These are phyloP conservation scores for Cubamyces lactineus DNA, from an alignment of 768 basidiomycete species.

Conservation along the genomic window DNA sequence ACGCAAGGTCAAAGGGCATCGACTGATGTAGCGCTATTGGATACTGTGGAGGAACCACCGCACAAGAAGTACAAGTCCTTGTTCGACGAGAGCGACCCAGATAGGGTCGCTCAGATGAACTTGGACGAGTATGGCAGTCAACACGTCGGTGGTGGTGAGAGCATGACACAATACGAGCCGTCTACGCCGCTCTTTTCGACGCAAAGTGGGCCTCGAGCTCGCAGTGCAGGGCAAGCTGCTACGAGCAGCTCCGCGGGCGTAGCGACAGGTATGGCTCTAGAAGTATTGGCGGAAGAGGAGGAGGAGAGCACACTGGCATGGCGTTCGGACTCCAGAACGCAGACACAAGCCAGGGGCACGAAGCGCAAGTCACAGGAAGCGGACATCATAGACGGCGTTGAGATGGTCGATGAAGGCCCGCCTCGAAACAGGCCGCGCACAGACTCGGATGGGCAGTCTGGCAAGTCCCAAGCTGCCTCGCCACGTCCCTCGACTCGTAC, in stretches of 20 bases:
- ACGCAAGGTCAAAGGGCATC: conserved; percentile 36
- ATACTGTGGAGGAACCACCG: conserved; percentile 51
- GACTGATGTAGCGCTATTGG: conserved; percentile 30
- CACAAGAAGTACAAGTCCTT: conserved; percentile 72
- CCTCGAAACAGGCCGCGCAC: conserved; percentile 47
- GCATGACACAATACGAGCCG: conserved; percentile 35
- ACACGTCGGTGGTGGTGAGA: conserved; percentile 18
- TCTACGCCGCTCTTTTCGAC: conserved; percentile 5
- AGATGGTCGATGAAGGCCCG: conserved; percentile 38
- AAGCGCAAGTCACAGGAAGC: conserved; percentile 45
- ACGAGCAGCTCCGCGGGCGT: conserved; percentile 1
- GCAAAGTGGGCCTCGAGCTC: conserved; percentile 18
- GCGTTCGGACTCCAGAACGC: conserved; percentile 18
- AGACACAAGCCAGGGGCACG: conserved; percentile 30
- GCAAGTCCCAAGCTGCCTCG: too few relatives aligned
- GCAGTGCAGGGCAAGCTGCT: neutral
- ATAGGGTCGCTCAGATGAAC: conserved; percentile 36
- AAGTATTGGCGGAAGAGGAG: conserved; percentile 58
- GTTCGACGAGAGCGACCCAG: conserved; percentile 67
- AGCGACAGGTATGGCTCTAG: conserved; percentile 26
- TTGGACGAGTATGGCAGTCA: conserved; percentile 26
- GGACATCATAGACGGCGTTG: conserved; percentile 42
- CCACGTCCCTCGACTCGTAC: too few relatives aligned
- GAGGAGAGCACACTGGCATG: conserved; percentile 42
- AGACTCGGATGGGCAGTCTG: conserved; percentile 38